Evolutionary conservation across 164 flowering plant species (phyloP), one percentile per base, ranked within the genome.

Genomic region (Liquidambar formosana): DNA sequence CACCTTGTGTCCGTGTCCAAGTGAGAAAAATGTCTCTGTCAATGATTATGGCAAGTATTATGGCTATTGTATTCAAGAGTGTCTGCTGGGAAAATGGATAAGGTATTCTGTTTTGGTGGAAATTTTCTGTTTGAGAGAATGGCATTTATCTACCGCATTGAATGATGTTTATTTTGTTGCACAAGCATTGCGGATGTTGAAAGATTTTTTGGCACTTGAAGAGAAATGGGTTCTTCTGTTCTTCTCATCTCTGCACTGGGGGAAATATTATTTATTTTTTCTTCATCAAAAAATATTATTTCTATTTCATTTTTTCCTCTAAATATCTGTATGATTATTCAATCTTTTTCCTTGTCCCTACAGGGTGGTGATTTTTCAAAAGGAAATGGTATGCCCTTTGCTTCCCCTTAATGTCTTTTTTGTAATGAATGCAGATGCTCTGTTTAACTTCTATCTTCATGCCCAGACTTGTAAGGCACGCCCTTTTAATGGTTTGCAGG

Each of bases 301-400:
- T 21, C 43, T 21, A 18, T 70, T 27, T 11, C 38, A 44, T 12
- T 52, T 27, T 15, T 41, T n/a, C 23, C 22, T 58, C 12, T 56
- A 61, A 49, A 23, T 25, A 18, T 14, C 6, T 33, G 41, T 2
- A 13, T 61, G 59, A 64, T 57, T 23, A 8, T 44, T 60, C 11
- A n/a, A 23, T 64, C 21, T 23, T 48, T 14, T 56, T 44, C 54
- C 44, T 64, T 69, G 26, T 68, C 13, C 27, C 16, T 64, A 25
- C 83, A 90, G 95, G 95, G 92, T 73, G 95, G 95, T 74, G 95
- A 90, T 72, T 90, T 90, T 73, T 81, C 91, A n/a, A 81, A 84
- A 56, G 87, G 88, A 75, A 79, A 90, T 80, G 95, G 95, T 90
- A 90, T 74, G 77, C 46, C 45, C 58, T 75, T 71, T 57, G 46